Percentiles rank a stretch among this genome's conserved stretches.
Evolutionary conservation across 768 basidiomycete species (phyloP).

Genomic region (Lactarius sanguifluus): DNA sequence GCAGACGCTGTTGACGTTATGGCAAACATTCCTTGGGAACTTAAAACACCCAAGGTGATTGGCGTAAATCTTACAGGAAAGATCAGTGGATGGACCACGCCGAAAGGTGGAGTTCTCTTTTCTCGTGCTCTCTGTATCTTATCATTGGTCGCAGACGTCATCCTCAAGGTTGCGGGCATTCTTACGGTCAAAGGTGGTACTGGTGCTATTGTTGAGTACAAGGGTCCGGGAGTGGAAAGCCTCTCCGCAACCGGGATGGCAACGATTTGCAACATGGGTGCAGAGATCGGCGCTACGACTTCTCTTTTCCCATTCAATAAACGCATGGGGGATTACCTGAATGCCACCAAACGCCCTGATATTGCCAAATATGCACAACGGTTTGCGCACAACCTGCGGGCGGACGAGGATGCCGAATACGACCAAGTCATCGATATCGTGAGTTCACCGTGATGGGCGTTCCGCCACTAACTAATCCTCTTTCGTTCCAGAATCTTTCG

Average conservation of each 20-base stretch:
- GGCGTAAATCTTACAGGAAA: slow-evolving; percentile 96
- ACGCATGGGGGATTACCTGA: slow-evolving; percentile 91
- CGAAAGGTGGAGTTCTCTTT: slow-evolving; percentile 66
- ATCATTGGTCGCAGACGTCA: slow-evolving; percentile 65
- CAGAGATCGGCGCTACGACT: slow-evolving; percentile 98
- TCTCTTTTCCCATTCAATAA: slow-evolving; percentile 98
- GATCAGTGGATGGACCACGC: slow-evolving; percentile 95
- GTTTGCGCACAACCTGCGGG: slow-evolving; percentile 87
- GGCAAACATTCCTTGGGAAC: slow-evolving; percentile 97
- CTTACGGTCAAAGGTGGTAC: slow-evolving; percentile 99
- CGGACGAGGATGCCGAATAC: slow-evolving; percentile 88
- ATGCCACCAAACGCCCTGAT: slow-evolving; percentile 88
- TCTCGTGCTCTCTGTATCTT: slow-evolving; percentile 6
- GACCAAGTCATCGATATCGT: slow-evolving; percentile 93
- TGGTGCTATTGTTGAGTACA: slow-evolving; percentile 98
- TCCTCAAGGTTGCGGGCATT: slow-evolving; percentile 98
- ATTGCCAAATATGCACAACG: slow-evolving; percentile 87
- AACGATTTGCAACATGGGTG: slow-evolving; percentile 99
- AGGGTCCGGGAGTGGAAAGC: slow-evolving; percentile 90
- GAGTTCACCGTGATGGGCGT: slow-evolving; percentile 34
- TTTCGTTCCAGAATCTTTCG: slow-evolving; percentile 70
- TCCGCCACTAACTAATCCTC: slow-evolving; percentile 7
- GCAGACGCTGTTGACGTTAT: slow-evolving; percentile 99
- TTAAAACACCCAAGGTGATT: slow-evolving; percentile 99
- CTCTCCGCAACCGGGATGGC: slow-evolving; percentile 99